These are phyloP conservation scores for Aspergillus texensis DNA, from an alignment of 2,329 filamentous ascomycete genomes.

Conservation along the genomic window DNA sequence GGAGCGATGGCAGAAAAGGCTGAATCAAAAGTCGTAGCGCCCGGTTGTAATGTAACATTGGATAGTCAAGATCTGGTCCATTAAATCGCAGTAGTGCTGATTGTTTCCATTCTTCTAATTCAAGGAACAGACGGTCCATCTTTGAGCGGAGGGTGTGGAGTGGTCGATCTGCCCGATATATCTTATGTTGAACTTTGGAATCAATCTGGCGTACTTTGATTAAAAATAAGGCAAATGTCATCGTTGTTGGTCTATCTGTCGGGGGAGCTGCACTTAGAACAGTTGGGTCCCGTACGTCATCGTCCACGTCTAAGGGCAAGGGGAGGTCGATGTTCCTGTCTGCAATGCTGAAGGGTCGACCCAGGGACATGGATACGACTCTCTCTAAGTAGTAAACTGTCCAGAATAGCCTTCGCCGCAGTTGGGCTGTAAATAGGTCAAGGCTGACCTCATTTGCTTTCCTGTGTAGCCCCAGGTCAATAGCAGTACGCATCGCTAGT, in stretches of 20 bases:
- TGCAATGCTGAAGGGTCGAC: slow-evolving; percentile 54
- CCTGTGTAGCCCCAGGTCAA: slow-evolving; percentile 56
- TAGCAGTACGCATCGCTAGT: slow-evolving; percentile 56
- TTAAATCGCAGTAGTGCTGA: slow-evolving; percentile 38
- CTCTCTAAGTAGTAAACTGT: slow-evolving; percentile 55
- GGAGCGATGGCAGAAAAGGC: slow-evolving; percentile 52
- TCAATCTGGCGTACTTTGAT: slow-evolving; percentile 52
- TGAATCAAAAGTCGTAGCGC: slow-evolving; percentile 55
- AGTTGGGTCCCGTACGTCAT: slow-evolving; percentile 43
- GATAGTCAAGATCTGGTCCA: slow-evolving; percentile 50
- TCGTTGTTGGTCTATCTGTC: slow-evolving; percentile 34
- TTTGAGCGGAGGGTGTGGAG: slow-evolving; percentile 50
- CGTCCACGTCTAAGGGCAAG: slow-evolving; percentile 50
- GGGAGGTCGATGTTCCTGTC: slow-evolving; percentile 56
- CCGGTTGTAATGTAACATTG: slow-evolving; percentile 54
- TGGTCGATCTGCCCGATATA: slow-evolving; percentile 54
- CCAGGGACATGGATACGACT: slow-evolving; percentile 54
- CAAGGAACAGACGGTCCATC: slow-evolving; percentile 49
- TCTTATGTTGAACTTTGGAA: slow-evolving; percentile 55
- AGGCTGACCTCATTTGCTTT: slow-evolving; percentile 49
- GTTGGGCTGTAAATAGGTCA: slow-evolving; percentile 47
- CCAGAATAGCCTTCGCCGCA: slow-evolving; percentile 55
- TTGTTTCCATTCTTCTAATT: slow-evolving; percentile 52
- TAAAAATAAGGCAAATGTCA: slow-evolving; percentile 49
- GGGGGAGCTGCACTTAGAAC: slow-evolving; percentile 34